Evolutionary conservation across 2,329 filamentous ascomycete species (phyloP).

Genomic region (Fusarium pseudograminearum): DNA sequence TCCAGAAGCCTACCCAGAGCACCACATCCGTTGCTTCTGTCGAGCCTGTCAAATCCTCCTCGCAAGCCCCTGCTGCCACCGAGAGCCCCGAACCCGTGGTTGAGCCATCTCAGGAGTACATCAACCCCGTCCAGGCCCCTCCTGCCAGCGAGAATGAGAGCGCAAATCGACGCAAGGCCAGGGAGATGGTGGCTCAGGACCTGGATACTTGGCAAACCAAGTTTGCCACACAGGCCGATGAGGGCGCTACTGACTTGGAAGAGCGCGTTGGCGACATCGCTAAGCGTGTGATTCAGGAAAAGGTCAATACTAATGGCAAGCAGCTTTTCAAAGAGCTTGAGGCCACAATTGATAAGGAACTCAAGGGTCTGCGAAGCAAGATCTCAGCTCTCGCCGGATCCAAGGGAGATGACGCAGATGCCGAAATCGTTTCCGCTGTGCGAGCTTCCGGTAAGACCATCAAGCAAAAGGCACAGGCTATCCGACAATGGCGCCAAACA

Average conservation of each 20-base stretch:
- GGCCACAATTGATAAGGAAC: slow-evolving; percentile 71
- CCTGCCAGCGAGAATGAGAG: slow-evolving; percentile 62
- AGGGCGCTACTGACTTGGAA: slow-evolving; percentile 81
- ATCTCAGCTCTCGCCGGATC: slow-evolving; percentile 74
- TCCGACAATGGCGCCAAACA: slow-evolving; percentile 80
- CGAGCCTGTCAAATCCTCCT: slow-evolving; percentile 46
- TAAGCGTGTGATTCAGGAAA: slow-evolving; percentile 68
- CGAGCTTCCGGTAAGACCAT: slow-evolving; percentile 77
- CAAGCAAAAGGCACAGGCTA: slow-evolving; percentile 79
- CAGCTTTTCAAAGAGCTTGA: slow-evolving; percentile 77
- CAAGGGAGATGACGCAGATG: slow-evolving; percentile 59
- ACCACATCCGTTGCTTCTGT: slow-evolving; percentile 38
- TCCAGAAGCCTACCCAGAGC: slow-evolving; percentile 53
- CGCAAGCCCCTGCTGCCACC: slow-evolving; percentile 31
- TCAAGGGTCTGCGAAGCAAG: slow-evolving; percentile 73
- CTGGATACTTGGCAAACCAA: slow-evolving; percentile 88
- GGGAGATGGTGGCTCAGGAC: slow-evolving; percentile 79
- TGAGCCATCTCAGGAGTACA: slow-evolving; percentile 42
- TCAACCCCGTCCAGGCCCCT: slow-evolving; percentile 58
- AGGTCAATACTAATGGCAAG: slow-evolving; percentile 74
- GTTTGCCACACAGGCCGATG: slow-evolving; percentile 86
- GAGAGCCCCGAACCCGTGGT: slow-evolving; percentile 36
- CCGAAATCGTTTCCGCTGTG: slow-evolving; percentile 63
- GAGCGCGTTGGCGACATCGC: slow-evolving; percentile 71
- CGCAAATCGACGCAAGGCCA: slow-evolving; percentile 68